Percentiles rank a stretch among this genome's conserved stretches.
Conservation (phyloP, 805 yeast species). For the Ogataea nonfermentans region DNA sequence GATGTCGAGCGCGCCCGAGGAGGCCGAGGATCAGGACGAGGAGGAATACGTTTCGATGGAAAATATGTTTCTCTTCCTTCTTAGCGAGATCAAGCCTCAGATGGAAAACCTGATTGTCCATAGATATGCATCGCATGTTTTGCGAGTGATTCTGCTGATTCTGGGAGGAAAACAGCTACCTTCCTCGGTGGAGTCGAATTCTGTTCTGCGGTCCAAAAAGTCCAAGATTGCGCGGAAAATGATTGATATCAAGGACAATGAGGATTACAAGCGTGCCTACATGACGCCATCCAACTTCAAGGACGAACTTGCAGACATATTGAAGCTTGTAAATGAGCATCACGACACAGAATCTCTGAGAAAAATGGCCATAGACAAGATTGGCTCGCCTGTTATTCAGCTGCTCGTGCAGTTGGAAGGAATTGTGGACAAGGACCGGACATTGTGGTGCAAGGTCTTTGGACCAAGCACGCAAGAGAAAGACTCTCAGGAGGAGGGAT, state of each 20-base stretch:
- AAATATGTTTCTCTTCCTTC: conserved; percentile 57
- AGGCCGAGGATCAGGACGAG: conserved; percentile 36
- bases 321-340: conserved; percentile 39
- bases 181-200: conserved; percentile 63
- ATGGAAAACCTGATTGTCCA: conserved; percentile 61
- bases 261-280: conserved; percentile 63
- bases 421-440: conserved; percentile 68
- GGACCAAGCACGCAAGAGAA: conserved; percentile 45
- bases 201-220: conserved; percentile 76
- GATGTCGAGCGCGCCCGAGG: conserved; percentile 39
- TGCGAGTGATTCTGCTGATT: conserved; percentile 68
- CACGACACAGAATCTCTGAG: conserved; percentile 51
- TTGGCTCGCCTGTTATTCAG: conserved; percentile 88
- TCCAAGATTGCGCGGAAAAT: conserved; percentile 88
- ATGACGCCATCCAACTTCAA: conserved; percentile 72
- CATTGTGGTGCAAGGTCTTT: conserved; percentile 67
- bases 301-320: conserved; percentile 50
- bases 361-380: conserved; percentile 70
- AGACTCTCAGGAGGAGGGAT: conserved; percentile 68
- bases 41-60: conserved; percentile 58
- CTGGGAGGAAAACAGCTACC: conserved; percentile 79
- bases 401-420: conserved; percentile 78
- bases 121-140: conserved; percentile 85
- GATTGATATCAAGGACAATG: conserved; percentile 82
- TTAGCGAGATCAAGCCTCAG: conserved; percentile 64